Conservation (phyloP, 768 basidiomycete species). For the Dioszegia aurantiaca region DNA sequence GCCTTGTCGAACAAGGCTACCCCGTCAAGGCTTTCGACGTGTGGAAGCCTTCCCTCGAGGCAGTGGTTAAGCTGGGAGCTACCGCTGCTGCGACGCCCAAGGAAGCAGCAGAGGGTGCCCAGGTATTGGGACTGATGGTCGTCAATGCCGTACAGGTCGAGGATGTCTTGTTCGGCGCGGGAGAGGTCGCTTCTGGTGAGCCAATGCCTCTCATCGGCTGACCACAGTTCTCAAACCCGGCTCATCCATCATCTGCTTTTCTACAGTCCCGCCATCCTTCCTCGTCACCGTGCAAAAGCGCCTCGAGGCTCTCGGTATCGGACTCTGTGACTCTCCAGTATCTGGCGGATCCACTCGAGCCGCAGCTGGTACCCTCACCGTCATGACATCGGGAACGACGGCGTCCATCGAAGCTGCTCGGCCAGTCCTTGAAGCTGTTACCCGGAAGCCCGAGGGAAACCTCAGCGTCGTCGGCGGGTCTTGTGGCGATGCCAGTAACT, state of each 20-base stretch:
- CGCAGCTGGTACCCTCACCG: constrained; percentile 34
- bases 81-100: constrained; percentile 16
- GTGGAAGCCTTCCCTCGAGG: constrained; percentile 42
- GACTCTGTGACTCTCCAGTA: constrained; percentile 42
- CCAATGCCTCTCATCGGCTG: neutral
- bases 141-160: constrained; percentile 43
- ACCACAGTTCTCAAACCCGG: constrained; percentile 31
- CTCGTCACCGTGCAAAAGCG: constrained; percentile 25
- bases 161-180: constrained; percentile 34
- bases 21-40: constrained; percentile 45
- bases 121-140: constrained; percentile 47
- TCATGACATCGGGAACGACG: constrained; percentile 40
- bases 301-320: constrained; percentile 39
- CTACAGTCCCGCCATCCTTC: constrained; percentile 43
- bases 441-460: constrained; percentile 26
- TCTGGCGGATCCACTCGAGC: constrained; percentile 46
- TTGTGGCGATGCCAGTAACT: constrained; percentile 38
- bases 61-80: constrained; percentile 38
- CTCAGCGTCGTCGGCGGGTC: constrained; percentile 33
- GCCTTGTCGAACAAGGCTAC: constrained; percentile 35
- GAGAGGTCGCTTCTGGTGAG: constrained; percentile 31
- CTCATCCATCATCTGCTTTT: constrained; percentile 42
- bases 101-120: constrained; percentile 31
- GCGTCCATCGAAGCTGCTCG: constrained; percentile 24
- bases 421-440: constrained; percentile 38